Percentiles rank a stretch among this genome's conserved stretches.
Conservation (phyloP, 2,329 filamentous ascomycete species). For the Lizonia empirigonia region DNA sequence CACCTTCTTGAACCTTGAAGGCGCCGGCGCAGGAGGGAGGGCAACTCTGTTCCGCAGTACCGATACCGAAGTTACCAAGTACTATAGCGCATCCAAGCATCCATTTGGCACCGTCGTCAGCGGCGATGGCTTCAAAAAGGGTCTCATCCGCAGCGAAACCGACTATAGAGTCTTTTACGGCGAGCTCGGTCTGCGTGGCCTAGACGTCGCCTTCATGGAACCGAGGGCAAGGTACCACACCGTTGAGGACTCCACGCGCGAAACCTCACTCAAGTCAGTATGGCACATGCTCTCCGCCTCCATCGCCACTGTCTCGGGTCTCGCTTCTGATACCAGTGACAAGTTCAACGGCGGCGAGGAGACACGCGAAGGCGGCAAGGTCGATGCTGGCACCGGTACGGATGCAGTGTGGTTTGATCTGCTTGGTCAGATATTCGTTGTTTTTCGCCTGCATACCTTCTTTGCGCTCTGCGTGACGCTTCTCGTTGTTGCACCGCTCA, state of each 20-base stretch:
- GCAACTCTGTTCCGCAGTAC: conserved; percentile 87
- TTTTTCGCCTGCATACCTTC: conserved; percentile 79
- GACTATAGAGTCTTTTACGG: conserved; percentile 86
- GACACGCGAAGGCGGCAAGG: conserved; percentile 63
- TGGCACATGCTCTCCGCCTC: conserved; percentile 96
- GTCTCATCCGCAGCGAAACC: conserved; percentile 81
- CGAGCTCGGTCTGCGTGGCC: conserved; percentile 78
- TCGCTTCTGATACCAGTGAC: conserved; percentile 71
- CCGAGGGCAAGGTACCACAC: conserved; percentile 91
- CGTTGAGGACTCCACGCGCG: conserved; percentile 80
- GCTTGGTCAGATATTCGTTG: conserved; percentile 77
- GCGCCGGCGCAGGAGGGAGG: conserved; percentile 87
- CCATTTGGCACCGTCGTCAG: conserved; percentile 85
- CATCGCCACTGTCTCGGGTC: conserved; percentile 71
- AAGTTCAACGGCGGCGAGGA: conserved; percentile 69
- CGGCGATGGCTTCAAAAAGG: conserved; percentile 80
- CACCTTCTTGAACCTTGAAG: conserved; percentile 93
- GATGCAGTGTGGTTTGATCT: conserved; percentile 92
- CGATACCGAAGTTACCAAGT: conserved; percentile 81
- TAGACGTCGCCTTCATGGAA: conserved; percentile 90
- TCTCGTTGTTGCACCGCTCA: conserved; percentile 77
- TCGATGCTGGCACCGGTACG: conserved; percentile 69
- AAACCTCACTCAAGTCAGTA: conserved; percentile 72
- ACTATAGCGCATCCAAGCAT: conserved; percentile 72
- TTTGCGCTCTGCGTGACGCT: conserved; percentile 88